Conservation (phyloP, 2,329 filamentous ascomycete genomes). For the Paracorniculantispora psalliotae region DNA sequence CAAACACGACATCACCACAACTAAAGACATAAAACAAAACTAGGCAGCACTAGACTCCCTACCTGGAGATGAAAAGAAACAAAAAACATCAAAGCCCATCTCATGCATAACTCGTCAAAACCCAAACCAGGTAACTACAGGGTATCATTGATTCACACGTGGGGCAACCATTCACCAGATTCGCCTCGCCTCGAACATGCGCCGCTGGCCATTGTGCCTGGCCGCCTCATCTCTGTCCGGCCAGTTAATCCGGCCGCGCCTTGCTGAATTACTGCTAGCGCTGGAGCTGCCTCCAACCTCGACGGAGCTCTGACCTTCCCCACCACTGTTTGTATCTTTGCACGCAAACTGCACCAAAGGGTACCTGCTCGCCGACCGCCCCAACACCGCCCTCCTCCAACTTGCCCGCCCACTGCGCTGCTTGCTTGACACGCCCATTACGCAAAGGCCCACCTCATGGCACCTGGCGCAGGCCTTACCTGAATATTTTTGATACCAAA, state of each 20-base stretch:
- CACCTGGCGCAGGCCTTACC: slow-evolving; percentile 25
- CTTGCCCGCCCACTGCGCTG: neutral
- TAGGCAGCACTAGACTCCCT: no score
- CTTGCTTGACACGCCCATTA: slow-evolving; percentile 26
- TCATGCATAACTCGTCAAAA: neutral
- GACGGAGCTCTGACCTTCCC: neutral
- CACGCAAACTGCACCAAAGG: neutral
- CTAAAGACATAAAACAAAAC: no score
- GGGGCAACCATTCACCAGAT: neutral
- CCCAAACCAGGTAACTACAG: neutral
- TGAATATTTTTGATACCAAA: slow-evolving; percentile 14
- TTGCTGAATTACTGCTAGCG: neutral
- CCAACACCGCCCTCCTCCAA: neutral
- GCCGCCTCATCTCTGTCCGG: neutral
- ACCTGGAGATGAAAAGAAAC: no score
- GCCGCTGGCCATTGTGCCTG: neutral
- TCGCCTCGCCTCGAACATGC: neutral
- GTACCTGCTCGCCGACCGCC: neutral
- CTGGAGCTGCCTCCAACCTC: neutral
- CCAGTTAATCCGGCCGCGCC: neutral
- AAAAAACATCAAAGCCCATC: neutral
- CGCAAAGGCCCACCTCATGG: slow-evolving; percentile 35
- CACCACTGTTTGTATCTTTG: neutral
- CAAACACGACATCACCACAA: no score
- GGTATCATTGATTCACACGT: slow-evolving; percentile 2